Percentiles rank a stretch among this genome's conserved stretches.
These are phyloP conservation scores for Phaeosphaeria sp. DNA, from an alignment of 2,329 filamentous ascomycete species.

Conservation along the genomic window DNA sequence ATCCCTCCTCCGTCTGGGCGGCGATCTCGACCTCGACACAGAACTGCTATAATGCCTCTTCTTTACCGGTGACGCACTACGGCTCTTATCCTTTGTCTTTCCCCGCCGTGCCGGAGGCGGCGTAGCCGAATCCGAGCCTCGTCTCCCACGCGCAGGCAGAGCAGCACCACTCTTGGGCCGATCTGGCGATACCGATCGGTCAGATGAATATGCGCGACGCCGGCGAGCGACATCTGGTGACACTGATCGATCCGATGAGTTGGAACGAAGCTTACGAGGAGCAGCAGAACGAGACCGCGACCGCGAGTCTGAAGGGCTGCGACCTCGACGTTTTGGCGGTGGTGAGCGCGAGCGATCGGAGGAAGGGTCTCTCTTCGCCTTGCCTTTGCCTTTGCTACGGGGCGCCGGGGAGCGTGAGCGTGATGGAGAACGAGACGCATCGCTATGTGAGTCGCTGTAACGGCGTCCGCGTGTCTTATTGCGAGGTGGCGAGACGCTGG, in stretches of 20 bases:
- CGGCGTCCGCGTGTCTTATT: conserved; percentile 28
- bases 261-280: conserved; percentile 14
- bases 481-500: conserved; percentile 33
- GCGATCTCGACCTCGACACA: conserved; percentile 13
- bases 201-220: conserved; percentile 1
- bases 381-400: conserved; percentile 1
- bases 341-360: conserved; percentile 32
- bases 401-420: background rate
- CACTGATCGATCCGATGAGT: conserved; percentile 5
- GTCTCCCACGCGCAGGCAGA: conserved; percentile 5
- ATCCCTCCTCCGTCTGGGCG: conserved; percentile 20
- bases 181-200: background rate
- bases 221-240: background rate
- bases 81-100: conserved; percentile 13
- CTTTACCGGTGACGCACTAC: conserved; percentile 8
- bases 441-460: conserved; percentile 26
- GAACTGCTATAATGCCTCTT: conserved; percentile 12
- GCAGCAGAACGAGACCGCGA: conserved; percentile 17
- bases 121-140: conserved; percentile 10
- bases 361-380: conserved; percentile 24
- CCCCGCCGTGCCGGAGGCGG: conserved; percentile 14
- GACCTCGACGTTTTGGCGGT: conserved; percentile 28
- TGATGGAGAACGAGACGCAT: conserved; percentile 21
- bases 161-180: conserved; percentile 9
- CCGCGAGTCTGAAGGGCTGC: conserved; percentile 22